Base-by-base conservation (phyloP, 2,329 filamentous ascomycete species). In the Amauroascus niger region DNA sequence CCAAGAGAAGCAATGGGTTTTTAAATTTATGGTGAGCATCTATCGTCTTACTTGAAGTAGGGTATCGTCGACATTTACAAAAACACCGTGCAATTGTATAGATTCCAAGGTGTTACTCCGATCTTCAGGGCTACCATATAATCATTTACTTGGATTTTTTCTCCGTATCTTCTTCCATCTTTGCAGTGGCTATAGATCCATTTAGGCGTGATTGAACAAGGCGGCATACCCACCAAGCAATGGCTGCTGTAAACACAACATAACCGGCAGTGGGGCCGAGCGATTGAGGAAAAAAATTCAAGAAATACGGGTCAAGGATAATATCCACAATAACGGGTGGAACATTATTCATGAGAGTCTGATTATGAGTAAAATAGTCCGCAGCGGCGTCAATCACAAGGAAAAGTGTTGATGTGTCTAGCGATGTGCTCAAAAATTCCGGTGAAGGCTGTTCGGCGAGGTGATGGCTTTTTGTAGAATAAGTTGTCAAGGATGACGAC, bases 261-360 rank as follows among this genome's bases (percentile, higher is more conserved):
- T 89, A 95, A 33, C 71, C 72, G 11, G 80, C 80, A 1, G 86
- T 91, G 18, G 87, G 83, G 20, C 86, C 63, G 14, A 97, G 74
- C 3, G 89, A 95, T 49, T 76, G 76, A 11, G 93, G 93, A 50
- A 97, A 76, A 14, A 89, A 65, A 71, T 94, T 93, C 63, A 84
- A 71, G 39, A 94, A 57, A 65, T 84, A 97, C 0, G 89, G 89
- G 68, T 97, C 93, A 22, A 98, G 79, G 62, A 96, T 83, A 54
- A 85, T 71, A 62, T 98, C 91, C 49, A 85, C 85, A 51, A 82
- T 74, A 3, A 97, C 88, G 0, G 82, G 80, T 1, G 84, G 83
- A 13, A 87, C 85, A 57, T 77, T 64, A 47, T 74, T 70, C 91
- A 97, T 97, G 63, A 95, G 77, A 1, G 77, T 77, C 57, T 74